Conservation (phyloP, 208 protist species). For the Leishmania mexicana region DNA sequence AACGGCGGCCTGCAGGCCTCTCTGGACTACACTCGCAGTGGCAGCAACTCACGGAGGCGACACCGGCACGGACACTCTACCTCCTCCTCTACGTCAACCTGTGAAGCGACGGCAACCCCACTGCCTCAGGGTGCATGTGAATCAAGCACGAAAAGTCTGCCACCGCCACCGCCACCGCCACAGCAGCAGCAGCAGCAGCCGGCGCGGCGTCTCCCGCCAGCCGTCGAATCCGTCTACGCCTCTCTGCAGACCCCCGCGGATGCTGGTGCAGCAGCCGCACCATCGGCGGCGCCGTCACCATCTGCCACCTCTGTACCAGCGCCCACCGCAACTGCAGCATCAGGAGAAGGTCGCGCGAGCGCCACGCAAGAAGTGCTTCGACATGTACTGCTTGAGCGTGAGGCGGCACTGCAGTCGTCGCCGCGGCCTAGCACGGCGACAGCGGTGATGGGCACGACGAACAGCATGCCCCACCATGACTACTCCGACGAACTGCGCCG, state of each 20-base stretch:
- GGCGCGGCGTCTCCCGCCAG: constrained; percentile 12
- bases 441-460: background rate
- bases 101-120: background rate
- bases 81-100: background rate
- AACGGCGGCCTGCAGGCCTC: constrained; percentile 41
- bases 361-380: constrained; percentile 27
- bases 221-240: constrained; percentile 27
- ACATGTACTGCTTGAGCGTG: constrained; percentile 26
- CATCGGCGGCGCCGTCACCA: constrained; percentile 11
- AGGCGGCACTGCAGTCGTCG: constrained; percentile 16
- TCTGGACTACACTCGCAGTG: constrained; percentile 14
- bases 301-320: background rate
- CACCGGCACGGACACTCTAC: background rate
- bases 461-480: background rate
- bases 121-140: background rate
- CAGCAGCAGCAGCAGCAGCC: background rate
- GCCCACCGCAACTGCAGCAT: constrained; percentile 1
- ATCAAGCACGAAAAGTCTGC: background rate
- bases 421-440: background rate
- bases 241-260: constrained; percentile 16
- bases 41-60: background rate
- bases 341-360: background rate
- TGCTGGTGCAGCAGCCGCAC: background rate
- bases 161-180: background rate
- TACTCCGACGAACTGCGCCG: constrained; percentile 22